Evolutionary conservation across 352 stramenopile genomes (phyloP), one percentile per base, ranked within the genome.

Genomic region (Pythium sukuiense): DNA sequence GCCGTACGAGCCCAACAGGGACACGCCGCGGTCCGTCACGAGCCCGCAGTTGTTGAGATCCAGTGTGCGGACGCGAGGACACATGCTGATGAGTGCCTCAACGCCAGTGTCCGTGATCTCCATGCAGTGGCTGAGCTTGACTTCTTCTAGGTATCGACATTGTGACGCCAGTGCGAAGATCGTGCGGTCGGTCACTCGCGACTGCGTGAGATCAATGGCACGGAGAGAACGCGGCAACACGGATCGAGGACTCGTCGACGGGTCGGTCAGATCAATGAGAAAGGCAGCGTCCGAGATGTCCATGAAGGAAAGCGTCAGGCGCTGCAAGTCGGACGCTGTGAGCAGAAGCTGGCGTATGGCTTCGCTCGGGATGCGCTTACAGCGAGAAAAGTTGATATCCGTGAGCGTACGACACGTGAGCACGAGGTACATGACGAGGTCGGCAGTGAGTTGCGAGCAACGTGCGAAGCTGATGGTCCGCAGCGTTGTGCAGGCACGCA

Each of bases 251-350:
- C 33, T 39, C 3, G 55, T 53, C 11, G 66, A 65, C 27, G 65
- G 8, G 33, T 64, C 57, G 16, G 54, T 45, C 30, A 58, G 53
- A 16, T 64, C 60, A 37, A 62, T 16, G 11, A 68, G 46, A 54
- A 94, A 92, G 50, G 82, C 77, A 0, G 73, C 76, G 71, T 94
- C 85, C 43, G 76, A 82, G 29, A 92, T 73, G 53, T 89, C 82
- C 82, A 92, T 95, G 71, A 93, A 96, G 37, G 88, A 95, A 62
- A 96, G 72, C 62, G 91, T 87, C 45, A 96, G 66, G 14, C 74
- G 76, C 71, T 92, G 68, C 20, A 95, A 67, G 32, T 79, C 68
- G 8, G 78, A 76, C n/a, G 77, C 71, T 2, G 84, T 85, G 33
- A 76, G 73, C 60, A 96, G 69, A 11, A 96, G 65, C 61, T 85